These are phyloP conservation scores for Aspergillus indologenus DNA, from an alignment of 495 filamentous ascomycete species.

Conservation along the genomic window DNA sequence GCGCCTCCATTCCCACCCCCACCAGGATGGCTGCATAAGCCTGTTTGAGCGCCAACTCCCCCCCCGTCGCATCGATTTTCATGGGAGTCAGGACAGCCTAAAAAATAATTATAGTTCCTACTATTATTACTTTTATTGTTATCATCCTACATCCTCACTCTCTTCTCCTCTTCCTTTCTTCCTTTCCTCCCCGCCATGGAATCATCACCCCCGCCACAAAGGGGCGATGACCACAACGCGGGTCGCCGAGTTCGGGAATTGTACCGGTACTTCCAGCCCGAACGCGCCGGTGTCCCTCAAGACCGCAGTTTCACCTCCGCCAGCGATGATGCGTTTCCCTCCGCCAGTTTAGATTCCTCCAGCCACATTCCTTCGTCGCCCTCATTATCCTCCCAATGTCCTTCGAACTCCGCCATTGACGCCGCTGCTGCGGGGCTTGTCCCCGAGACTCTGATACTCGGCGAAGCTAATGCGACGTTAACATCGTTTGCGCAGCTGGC, in stretches of 20 bases:
- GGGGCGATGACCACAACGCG: constrained; percentile 24
- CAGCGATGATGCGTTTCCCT: constrained; percentile 3
- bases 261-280: constrained; percentile 47
- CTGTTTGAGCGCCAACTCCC: background rate
- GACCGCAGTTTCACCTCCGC: constrained; percentile 12
- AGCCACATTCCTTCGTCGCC: constrained; percentile 12
- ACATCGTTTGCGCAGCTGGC: constrained; percentile 49
- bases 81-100: background rate
- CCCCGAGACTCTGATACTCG: constrained; percentile 25
- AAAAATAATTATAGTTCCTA: background rate
- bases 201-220: constrained; percentile 1
- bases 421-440: constrained; percentile 9
- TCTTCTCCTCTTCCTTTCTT: background rate
- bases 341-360: constrained; percentile 2
- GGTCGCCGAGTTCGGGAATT: constrained; percentile 44
- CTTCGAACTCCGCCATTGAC: constrained; percentile 2
- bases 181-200: constrained; percentile 16
- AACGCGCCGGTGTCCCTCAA: constrained; percentile 10
- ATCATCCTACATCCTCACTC: background rate
- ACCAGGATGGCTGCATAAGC: constrained; percentile 2
- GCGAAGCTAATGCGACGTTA: constrained; percentile 53
- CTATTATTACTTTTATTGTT: background rate
- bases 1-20: constrained; percentile 3
- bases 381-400: constrained; percentile 14
- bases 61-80: background rate